Conservation (phyloP, 1,284 basidiomycete species). For the Pterulicium gracile region DNA sequence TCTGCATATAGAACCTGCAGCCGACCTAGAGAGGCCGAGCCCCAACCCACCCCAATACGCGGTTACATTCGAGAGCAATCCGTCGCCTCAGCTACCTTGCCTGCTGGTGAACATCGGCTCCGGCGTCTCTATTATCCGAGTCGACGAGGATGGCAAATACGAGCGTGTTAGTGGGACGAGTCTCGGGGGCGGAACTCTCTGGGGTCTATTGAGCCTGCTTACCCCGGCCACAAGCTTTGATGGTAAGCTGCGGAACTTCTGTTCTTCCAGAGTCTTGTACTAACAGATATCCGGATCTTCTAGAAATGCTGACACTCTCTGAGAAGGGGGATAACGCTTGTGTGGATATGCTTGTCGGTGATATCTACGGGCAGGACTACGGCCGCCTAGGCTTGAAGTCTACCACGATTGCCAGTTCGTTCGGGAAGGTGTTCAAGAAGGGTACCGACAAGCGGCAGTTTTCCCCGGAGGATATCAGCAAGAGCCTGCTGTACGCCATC, state of each 20-base stretch:
- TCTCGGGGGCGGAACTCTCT: slow-evolving; percentile 97
- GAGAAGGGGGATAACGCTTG: slow-evolving; percentile 89
- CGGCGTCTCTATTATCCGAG: slow-evolving; percentile 95
- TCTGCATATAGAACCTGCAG: slow-evolving; percentile 5
- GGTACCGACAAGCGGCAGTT: slow-evolving; percentile 69
- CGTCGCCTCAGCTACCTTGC: slow-evolving; percentile 87
- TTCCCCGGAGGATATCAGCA: slow-evolving; percentile 89
- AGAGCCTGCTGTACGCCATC: slow-evolving; percentile 89
- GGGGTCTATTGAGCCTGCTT: slow-evolving; percentile 90
- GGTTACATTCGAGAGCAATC: slow-evolving; percentile 76
- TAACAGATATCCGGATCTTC: slow-evolving; percentile 7
- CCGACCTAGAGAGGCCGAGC: slow-evolving; percentile 74
- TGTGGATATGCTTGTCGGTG: slow-evolving; percentile 98
- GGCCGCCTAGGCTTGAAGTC: slow-evolving; percentile 92
- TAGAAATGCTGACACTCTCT: slow-evolving; percentile 94
- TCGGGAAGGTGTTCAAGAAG: slow-evolving; percentile 98
- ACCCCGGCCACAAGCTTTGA: slow-evolving; percentile 97
- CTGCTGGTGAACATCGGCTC: slow-evolving; percentile 97
- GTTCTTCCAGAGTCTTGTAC: slow-evolving; percentile 6
- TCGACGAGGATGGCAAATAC: slow-evolving; percentile 90
- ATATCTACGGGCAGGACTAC: slow-evolving; percentile 97
- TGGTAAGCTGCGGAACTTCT: slow-evolving; percentile 42
- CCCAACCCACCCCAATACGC: slow-evolving; percentile 87
- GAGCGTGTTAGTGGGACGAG: slow-evolving; percentile 97
- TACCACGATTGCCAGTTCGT: slow-evolving; percentile 94